Conservation (phyloP, 2,329 filamentous ascomycete species). For the Verticillium isaacii region DNA sequence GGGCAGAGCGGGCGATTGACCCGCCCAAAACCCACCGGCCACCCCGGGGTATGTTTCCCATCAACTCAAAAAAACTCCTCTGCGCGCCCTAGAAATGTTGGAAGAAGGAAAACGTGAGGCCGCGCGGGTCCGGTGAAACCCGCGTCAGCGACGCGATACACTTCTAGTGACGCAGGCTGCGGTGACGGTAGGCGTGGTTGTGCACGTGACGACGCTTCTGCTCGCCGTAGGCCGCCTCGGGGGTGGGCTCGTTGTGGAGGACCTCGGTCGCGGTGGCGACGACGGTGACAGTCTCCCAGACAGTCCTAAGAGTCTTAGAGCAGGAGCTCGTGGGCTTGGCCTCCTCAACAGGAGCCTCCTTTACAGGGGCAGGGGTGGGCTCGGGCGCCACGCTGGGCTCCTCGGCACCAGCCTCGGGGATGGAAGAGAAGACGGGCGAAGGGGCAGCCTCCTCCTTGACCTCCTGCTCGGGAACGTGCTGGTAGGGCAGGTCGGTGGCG, state of each 20-base stretch:
- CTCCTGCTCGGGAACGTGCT: not conserved
- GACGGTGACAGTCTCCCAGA: slow-evolving; percentile 42
- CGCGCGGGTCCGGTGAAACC: not conserved
- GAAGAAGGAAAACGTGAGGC: slow-evolving; percentile 11
- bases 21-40: not conserved
- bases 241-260: slow-evolving; percentile 20
- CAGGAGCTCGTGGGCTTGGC: slow-evolving; percentile 16
- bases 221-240: slow-evolving; percentile 15
- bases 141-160: not conserved
- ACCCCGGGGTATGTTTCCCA: not conserved
- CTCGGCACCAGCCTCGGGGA: slow-evolving; percentile 2
- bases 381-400: not conserved
- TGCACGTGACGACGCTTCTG: slow-evolving; percentile 28
- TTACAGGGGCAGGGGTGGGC: slow-evolving; percentile 1
- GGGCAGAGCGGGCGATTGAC: not conserved
- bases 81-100: slow-evolving; percentile 5
- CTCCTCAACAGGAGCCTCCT: not conserved
- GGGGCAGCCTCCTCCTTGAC: not conserved
- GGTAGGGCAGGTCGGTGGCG: not conserved
- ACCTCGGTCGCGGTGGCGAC: slow-evolving; percentile 42
- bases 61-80: slow-evolving; percentile 1
- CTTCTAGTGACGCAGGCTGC: slow-evolving; percentile 21
- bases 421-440: slow-evolving; percentile 1
- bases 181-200: slow-evolving; percentile 29
- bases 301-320: slow-evolving; percentile 26